Conservation (phyloP, 2,329 filamentous ascomycete species). For the Curvularia verruculosa region DNA sequence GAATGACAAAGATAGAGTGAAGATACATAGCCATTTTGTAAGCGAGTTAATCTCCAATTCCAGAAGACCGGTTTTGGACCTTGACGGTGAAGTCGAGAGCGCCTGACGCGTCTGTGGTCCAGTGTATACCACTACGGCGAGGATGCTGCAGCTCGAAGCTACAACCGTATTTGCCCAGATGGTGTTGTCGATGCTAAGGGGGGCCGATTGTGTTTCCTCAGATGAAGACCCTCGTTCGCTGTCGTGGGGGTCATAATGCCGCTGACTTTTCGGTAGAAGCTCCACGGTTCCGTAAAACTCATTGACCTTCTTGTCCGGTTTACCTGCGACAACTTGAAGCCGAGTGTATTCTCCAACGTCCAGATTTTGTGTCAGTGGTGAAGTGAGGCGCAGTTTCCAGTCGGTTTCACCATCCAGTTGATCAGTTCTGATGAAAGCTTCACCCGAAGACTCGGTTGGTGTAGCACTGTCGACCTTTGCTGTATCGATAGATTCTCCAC, state of each 20-base stretch:
- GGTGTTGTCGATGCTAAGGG: constrained; percentile 93
- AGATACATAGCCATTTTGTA: constrained; percentile 90
- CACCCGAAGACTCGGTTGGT: constrained; percentile 63
- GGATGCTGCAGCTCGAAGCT: constrained; percentile 85
- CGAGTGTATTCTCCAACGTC: constrained; percentile 71
- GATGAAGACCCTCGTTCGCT: constrained; percentile 27
- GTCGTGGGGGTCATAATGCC: constrained; percentile 55
- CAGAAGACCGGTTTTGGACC: constrained; percentile 90
- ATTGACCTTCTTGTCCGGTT: constrained; percentile 92
- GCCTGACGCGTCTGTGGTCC: constrained; percentile 93
- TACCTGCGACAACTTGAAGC: constrained; percentile 77
- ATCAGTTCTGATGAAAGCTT: constrained; percentile 96
- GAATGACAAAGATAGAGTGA: constrained; percentile 85
- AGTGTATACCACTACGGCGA: constrained; percentile 92
- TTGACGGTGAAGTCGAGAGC: constrained; percentile 86
- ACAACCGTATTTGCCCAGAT: constrained; percentile 99
- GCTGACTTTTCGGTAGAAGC: constrained; percentile 63
- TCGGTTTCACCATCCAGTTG: constrained; percentile 98
- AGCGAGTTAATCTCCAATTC: constrained; percentile 97
- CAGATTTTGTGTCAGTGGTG: constrained; percentile 82
- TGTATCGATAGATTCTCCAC: constrained; percentile 20
- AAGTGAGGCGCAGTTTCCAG: constrained; percentile 93
- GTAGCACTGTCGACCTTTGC: constrained; percentile 24
- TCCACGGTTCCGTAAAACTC: constrained; percentile 92
- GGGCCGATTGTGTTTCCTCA: constrained; percentile 61